Base-by-base conservation (phyloP, 2,329 filamentous ascomycete genomes). In the Pyrenophora teres region DNA sequence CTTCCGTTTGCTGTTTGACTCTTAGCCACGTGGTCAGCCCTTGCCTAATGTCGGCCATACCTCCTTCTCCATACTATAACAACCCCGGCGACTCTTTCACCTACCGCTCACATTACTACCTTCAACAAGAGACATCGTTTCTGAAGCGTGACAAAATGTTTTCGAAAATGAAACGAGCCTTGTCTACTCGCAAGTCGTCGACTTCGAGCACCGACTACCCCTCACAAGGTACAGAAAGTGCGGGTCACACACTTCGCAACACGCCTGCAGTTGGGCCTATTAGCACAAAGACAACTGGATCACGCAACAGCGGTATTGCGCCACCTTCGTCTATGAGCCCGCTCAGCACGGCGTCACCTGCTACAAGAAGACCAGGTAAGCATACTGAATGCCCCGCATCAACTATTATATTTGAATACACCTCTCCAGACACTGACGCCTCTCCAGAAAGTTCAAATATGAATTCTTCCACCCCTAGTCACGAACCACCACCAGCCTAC, bases 401-500 rank as follows among this genome's bases (percentile, higher is more conserved):
- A 15, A 12, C 16, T 10, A 15, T 30, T 4, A 4, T 25, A 4
- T 12, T 25, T 9, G 19, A 30, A 13, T 45, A 4, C 33, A 10
- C n/a, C 10, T 30, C 13, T 27, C n/a, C 30, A 38, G 5, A 40
- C 16, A 42, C 43, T 57, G 25, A 54, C 46, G 16, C 32, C 19
- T 33, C 19, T 37, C 15, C 37, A 73, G 72, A 62, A 36, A 60
- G 58, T 27, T 37, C 68, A 36, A 64, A 41, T 40, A 67, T 65
- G 57, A 69, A 70, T 40, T 56, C 64, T 6, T 64, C 65, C 42
- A 59, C 52, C 50, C 52, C 67, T 54, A 46, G 62, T 9, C 60
- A 61, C 25, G 78, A 80, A 40, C 70, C 75, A 12, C 74, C 78
- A 41, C 74, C 76, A 39, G 67, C 76, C 6, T 77, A 79, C 46